A percentile compares a stretch with the other conserved stretches of the same genome.
Evolutionary conservation across 75 land plant genomes (phyloP).

Genomic region (Pinus albicaulis): DNA sequence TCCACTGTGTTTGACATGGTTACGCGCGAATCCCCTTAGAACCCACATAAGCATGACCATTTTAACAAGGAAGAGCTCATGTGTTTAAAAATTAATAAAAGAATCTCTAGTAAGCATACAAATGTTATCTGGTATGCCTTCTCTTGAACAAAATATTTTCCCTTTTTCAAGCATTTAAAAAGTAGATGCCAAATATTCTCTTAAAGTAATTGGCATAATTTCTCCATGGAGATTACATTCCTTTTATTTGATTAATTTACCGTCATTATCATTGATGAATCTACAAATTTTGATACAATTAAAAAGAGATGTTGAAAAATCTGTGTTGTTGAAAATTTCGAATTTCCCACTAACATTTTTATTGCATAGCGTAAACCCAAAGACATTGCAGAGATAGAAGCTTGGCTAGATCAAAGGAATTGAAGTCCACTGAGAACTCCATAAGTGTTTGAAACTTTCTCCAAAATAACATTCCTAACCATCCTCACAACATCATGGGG

Average conservation of each 20-base stretch:
- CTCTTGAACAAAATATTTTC: too few species aligned
- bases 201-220: too few species aligned
- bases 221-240: too few species aligned
- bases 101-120: conserved; percentile 71
- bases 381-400: conserved; percentile 43
- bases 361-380: conserved; percentile 41
- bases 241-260: too few species aligned
- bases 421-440: conserved; percentile 60
- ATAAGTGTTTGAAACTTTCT: conserved; percentile 49
- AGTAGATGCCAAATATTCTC: too few species aligned
- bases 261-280: too few species aligned
- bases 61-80: conserved; percentile 19
- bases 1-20: conserved; percentile 11
- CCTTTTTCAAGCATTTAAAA: too few species aligned
- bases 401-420: conserved; percentile 62
- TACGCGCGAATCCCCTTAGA: conserved; percentile 3
- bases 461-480: conserved; percentile 46
- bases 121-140: conserved; percentile 56
- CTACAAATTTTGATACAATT: too few species aligned
- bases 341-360: too few species aligned
- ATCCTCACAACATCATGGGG: conserved; percentile 65
- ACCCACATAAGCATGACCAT: conserved; percentile 7
- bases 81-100: conserved; percentile 64
- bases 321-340: too few species aligned
- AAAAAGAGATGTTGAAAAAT: too few species aligned